Conservation (phyloP, 176 grass and related monocot species). For the Oryza glaberrima region DNA sequence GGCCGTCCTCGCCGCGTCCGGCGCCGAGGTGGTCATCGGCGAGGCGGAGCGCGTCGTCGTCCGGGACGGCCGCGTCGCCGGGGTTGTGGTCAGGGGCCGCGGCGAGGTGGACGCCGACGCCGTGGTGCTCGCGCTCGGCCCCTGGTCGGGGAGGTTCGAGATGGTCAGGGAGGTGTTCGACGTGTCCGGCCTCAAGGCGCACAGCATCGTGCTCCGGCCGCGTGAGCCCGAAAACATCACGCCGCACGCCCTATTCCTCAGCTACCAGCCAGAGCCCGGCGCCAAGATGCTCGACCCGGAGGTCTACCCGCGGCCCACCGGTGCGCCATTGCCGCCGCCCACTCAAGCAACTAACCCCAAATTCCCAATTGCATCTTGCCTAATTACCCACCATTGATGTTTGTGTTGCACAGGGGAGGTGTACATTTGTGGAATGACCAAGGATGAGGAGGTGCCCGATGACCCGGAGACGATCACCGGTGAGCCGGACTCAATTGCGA, state of each 20-base stretch:
- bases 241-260: conserved; percentile 85
- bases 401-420: conserved; percentile 64
- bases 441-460: conserved; percentile 66
- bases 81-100: conserved; percentile 60
- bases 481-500: conserved; percentile 69
- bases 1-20: conserved; percentile 71
- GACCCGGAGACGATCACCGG: conserved; percentile 67
- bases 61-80: conserved; percentile 48
- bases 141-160: conserved; percentile 65
- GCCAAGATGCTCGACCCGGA: conserved; percentile 86
- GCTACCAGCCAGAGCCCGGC: conserved; percentile 74
- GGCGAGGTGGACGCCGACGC: conserved; percentile 60
- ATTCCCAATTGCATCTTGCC: neutral
- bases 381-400: neutral
- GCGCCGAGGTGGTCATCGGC: conserved; percentile 64
- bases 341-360: neutral
- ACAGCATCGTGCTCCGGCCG: conserved; percentile 83
- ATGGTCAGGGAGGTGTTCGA: conserved; percentile 60
- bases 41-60: conserved; percentile 76
- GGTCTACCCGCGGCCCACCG: conserved; percentile 85
- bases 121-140: conserved; percentile 85
- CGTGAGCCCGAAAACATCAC: conserved; percentile 65
- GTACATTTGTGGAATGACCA: conserved; percentile 87
- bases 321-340: conserved; percentile 33
- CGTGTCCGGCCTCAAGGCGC: conserved; percentile 77